Conservation (phyloP, 2,329 filamentous ascomycete species). For the Domatiomyces catenatus region DNA sequence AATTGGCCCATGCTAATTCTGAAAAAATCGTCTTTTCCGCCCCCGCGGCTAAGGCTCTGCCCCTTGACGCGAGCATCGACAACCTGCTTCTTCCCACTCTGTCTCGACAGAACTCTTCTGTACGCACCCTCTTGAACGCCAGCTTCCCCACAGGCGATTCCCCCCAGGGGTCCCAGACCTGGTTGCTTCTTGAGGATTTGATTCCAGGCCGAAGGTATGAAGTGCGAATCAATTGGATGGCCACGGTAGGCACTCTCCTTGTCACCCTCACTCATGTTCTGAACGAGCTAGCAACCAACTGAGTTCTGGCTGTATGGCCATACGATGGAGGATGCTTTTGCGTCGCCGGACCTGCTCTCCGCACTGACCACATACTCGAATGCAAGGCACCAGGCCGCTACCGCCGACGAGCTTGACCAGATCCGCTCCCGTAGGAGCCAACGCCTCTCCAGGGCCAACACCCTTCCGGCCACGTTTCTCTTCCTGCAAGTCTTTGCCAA, state of each 20-base stretch:
- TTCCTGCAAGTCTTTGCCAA: slow-evolving; percentile 60
- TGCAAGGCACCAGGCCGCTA: slow-evolving; percentile 25
- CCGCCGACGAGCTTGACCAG: not conserved
- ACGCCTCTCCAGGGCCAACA: not conserved
- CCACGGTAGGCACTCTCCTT: slow-evolving; percentile 50
- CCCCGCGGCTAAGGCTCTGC: slow-evolving; percentile 43
- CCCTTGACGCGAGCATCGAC: slow-evolving; percentile 41
- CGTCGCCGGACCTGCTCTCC: slow-evolving; percentile 45
- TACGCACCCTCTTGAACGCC: slow-evolving; percentile 51
- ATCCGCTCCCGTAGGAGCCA: not conserved
- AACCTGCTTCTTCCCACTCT: slow-evolving; percentile 51
- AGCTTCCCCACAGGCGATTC: slow-evolving; percentile 45
- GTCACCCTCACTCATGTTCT: slow-evolving; percentile 1
- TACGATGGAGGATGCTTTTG: slow-evolving; percentile 45
- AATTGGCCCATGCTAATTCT: slow-evolving; percentile 49
- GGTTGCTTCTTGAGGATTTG: slow-evolving; percentile 62
- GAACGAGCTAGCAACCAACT: slow-evolving; percentile 59
- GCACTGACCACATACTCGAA: slow-evolving; percentile 50
- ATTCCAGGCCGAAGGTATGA: slow-evolving; percentile 68
- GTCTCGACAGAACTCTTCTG: slow-evolving; percentile 38
- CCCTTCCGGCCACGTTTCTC: slow-evolving; percentile 36
- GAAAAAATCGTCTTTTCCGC: slow-evolving; percentile 84
- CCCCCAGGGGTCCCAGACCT: slow-evolving; percentile 49
- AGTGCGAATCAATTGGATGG: slow-evolving; percentile 82
- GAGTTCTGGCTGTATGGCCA: slow-evolving; percentile 55